phyloP scores from a whole-genome alignment of 352 stramenopile species.

The Thalassiosira exigua region DNA sequence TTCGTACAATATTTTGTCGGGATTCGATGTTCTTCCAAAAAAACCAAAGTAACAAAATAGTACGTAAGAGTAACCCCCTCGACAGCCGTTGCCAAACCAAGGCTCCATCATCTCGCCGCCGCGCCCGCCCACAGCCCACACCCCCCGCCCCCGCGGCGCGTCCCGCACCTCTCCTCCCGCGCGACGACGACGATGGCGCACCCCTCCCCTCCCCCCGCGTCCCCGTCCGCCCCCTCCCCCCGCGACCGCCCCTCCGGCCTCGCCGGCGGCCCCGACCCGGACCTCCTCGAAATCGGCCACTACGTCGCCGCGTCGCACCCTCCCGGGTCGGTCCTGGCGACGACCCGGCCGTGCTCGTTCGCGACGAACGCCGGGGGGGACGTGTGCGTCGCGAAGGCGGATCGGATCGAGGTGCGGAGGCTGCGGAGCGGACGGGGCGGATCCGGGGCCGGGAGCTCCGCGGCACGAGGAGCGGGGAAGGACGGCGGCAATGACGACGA shows the following conservation, averaged over 20 bases:
- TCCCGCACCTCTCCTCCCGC: too few species aligned
- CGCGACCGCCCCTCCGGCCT: too few species aligned
- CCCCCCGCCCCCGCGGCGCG: too few species aligned
- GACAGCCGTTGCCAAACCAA: too few species aligned
- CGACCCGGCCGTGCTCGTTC: slow-evolving; percentile 74
- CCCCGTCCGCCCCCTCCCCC: not conserved
- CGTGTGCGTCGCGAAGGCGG: slow-evolving; percentile 75
- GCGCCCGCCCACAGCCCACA: too few species aligned
- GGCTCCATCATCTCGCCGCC: too few species aligned
- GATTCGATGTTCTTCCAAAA: too few species aligned
- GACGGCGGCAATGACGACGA: not conserved
- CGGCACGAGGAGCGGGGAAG: not conserved
- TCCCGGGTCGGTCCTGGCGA: slow-evolving; percentile 62
- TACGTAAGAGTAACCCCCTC: too few species aligned
- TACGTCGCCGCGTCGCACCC: slow-evolving; percentile 81
- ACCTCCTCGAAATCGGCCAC: slow-evolving; percentile 71
- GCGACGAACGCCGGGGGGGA: slow-evolving; percentile 59
- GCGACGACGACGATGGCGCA: too few species aligned
- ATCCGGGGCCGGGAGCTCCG: not conserved
- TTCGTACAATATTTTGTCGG: too few species aligned
- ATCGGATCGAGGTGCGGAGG: slow-evolving; percentile 73
- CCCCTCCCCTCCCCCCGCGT: too few species aligned
- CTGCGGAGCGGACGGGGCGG: slow-evolving; percentile 6
- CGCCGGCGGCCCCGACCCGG: slow-evolving; percentile 9
- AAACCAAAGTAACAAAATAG: too few species aligned